A percentile compares a stretch with the other conserved stretches of the same genome.
Conservation (phyloP, 345 rosid species). For the Acer negundo region DNA sequence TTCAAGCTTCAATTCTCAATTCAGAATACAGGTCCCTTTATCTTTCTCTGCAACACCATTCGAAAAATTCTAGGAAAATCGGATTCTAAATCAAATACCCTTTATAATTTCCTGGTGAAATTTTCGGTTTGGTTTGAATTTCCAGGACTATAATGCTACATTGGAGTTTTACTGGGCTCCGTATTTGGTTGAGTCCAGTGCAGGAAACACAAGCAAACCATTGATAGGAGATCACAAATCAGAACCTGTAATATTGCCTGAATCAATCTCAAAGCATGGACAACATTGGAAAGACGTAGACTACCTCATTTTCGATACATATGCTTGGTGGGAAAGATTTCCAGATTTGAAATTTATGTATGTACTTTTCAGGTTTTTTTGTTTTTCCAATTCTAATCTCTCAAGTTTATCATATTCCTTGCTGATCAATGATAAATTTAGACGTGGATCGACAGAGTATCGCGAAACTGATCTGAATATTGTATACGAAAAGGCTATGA, state of each 20-base stretch:
- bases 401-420: neutral
- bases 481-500: constrained; percentile 53
- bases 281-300: constrained; percentile 52
- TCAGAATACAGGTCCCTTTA: constrained; percentile 44
- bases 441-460: constrained; percentile 55
- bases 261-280: constrained; percentile 60
- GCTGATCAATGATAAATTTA: constrained; percentile 30
- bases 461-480: constrained; percentile 69
- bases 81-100: neutral
- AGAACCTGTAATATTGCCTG: constrained; percentile 40
- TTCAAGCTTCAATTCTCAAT: constrained; percentile 34
- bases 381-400: neutral
- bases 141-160: constrained; percentile 55
- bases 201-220: constrained; percentile 40
- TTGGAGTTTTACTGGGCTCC: constrained; percentile 67
- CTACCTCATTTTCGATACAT: constrained; percentile 55
- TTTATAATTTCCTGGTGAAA: neutral
- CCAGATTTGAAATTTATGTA: constrained; percentile 55
- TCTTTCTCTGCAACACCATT: neutral
- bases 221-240: constrained; percentile 40
- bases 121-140: neutral
- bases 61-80: no score
- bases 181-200: constrained; percentile 58
- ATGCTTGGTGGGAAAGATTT: constrained; percentile 60
- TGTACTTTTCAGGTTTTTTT: constrained; percentile 15